Conservation (phyloP, 306 rosid species). For the Astragalus glycyphyllos region DNA sequence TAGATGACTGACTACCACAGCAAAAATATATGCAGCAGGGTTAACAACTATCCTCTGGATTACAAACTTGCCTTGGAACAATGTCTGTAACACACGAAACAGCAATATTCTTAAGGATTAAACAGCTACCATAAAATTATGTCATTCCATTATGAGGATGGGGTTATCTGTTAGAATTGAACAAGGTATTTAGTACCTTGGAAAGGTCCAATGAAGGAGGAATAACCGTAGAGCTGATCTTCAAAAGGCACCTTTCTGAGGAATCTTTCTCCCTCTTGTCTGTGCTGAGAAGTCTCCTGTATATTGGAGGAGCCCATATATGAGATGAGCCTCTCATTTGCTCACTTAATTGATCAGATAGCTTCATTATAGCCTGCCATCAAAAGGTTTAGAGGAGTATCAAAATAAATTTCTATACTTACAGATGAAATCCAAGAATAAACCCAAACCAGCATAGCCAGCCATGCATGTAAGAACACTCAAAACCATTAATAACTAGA, state of each 20-base stretch:
- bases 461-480: conserved; percentile 7
- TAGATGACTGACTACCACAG: conserved; percentile 9
- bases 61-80: conserved; percentile 25
- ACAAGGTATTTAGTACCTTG: conserved; percentile 55
- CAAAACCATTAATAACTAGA: no score
- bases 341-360: conserved; percentile 59
- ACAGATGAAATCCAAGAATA: conserved; percentile 17
- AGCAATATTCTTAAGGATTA: conserved; percentile 13
- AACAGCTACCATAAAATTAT: conserved; percentile 21
- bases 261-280: conserved; percentile 88
- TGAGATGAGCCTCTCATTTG: conserved; percentile 72
- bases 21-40: conserved; percentile 25
- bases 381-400: conserved; percentile 24
- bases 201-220: conserved; percentile 77
- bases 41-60: conserved; percentile 9
- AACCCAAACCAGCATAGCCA: conserved; percentile 25
- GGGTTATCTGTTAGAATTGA: conserved; percentile 24
- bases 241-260: conserved; percentile 79
- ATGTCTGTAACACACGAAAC: neutral
- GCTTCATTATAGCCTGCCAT: conserved; percentile 70
- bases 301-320: conserved; percentile 80
- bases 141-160: conserved; percentile 23
- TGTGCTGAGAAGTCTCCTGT: conserved; percentile 79
- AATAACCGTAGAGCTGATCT: conserved; percentile 63
- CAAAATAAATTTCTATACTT: conserved; percentile 15